phyloP scores from a whole-genome alignment of 2,329 filamentous ascomycete genomes.

The Fonsecaea monophora region DNA sequence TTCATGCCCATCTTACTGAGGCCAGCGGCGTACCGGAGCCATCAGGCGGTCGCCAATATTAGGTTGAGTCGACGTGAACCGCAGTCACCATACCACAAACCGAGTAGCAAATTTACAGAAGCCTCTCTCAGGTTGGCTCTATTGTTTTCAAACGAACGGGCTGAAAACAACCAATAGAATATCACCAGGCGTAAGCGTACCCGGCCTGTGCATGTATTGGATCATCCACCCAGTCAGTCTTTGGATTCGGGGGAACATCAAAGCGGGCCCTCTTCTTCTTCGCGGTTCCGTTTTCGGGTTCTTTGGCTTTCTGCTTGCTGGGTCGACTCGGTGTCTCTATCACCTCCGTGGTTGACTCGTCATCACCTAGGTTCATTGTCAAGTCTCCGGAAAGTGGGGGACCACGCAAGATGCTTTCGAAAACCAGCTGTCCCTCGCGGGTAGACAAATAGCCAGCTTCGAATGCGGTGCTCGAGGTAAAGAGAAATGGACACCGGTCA shows the following conservation, averaged over 20 bases:
- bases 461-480: conserved; percentile 22
- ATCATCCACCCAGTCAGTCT: not conserved
- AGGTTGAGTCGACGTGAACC: no score
- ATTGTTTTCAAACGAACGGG: not conserved
- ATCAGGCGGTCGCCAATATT: no score
- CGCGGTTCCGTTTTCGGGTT: not conserved
- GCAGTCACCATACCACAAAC: no score
- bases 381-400: not conserved
- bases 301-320: not conserved
- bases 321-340: conserved; percentile 21
- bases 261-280: conserved; percentile 19
- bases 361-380: not conserved
- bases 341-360: conserved; percentile 17
- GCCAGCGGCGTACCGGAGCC: no score
- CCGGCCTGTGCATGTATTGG: conserved; percentile 6
- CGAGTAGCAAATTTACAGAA: not conserved
- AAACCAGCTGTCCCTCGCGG: conserved; percentile 17
- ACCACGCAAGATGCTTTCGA: conserved; percentile 26
- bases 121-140: not conserved
- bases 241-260: not conserved
- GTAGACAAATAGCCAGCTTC: conserved; percentile 24
- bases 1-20: no score
- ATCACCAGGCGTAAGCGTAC: conserved; percentile 17
- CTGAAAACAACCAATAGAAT: not conserved
- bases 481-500: conserved; percentile 26